Conservation (phyloP, 1,284 basidiomycete genomes). For the Waitea zeae region DNA sequence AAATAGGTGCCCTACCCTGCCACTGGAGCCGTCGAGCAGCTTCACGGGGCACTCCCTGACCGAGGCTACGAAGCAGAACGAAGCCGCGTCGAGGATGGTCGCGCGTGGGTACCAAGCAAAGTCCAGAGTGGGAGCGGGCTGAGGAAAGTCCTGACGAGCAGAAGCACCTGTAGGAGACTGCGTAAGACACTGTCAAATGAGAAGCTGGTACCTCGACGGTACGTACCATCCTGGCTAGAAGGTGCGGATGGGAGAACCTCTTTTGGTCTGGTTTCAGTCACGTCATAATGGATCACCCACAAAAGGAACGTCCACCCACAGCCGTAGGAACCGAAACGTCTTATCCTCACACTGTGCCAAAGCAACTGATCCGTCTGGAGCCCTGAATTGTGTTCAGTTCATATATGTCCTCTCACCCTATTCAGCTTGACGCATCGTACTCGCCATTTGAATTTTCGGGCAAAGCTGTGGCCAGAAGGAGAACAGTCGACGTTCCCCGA, state of each 20-base stretch:
- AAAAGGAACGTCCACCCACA: constrained; percentile 13
- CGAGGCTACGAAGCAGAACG: constrained; percentile 69
- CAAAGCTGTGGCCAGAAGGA: no score
- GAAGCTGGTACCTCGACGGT: constrained; percentile 5
- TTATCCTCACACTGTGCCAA: constrained; percentile 46
- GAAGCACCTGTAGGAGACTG: no score
- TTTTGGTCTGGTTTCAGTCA: background rate
- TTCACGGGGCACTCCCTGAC: constrained; percentile 71
- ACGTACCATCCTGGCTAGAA: constrained; percentile 1
- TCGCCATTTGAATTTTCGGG: no score
- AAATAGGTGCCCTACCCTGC: constrained; percentile 33
- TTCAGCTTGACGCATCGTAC: no score
- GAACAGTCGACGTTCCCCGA: no score
- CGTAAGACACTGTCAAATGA: no score
- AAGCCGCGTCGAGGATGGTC: constrained; percentile 30
- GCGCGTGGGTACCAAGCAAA: constrained; percentile 74
- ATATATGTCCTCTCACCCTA: no score
- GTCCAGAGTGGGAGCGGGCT: constrained; percentile 58
- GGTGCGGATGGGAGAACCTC: constrained; percentile 5
- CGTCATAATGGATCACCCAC: background rate
- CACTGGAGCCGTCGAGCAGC: constrained; percentile 61
- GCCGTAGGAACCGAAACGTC: constrained; percentile 27
- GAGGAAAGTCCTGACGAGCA: constrained; percentile 17
- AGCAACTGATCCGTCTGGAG: constrained; percentile 40
- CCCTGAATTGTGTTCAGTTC: constrained; percentile 34